A percentile compares a stretch with the other conserved stretches of the same genome.
These are phyloP conservation scores for Cystofilobasidium macerans DNA, from an alignment of 768 basidiomycete species.

Conservation along the genomic window DNA sequence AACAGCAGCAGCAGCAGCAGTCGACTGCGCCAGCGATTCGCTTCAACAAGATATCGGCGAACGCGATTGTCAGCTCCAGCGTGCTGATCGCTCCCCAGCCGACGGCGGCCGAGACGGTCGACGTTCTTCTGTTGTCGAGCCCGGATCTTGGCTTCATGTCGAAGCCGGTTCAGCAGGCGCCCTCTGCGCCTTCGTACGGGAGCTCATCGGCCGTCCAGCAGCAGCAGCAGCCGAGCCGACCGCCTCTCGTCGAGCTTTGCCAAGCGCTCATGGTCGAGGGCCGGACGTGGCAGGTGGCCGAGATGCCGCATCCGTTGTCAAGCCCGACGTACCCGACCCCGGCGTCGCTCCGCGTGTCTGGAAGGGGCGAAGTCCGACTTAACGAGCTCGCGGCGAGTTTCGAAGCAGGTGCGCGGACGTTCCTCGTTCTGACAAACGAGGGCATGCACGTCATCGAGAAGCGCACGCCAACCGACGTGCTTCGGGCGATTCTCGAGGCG, in stretches of 20 bases:
- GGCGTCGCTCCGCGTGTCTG: conserved; percentile 30
- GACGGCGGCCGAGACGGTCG: conserved; percentile 30
- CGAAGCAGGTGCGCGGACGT: conserved; percentile 60
- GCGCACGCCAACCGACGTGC: conserved; percentile 70
- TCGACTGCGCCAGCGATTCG: conserved; percentile 15
- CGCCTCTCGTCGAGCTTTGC: conserved; percentile 65
- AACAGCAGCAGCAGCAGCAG: neutral
- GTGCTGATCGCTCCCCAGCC: conserved; percentile 25
- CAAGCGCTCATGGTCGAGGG: conserved; percentile 68
- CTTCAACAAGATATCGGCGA: conserved; percentile 27
- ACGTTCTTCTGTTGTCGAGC: conserved; percentile 31
- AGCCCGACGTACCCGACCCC: conserved; percentile 33
- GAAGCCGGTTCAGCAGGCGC: conserved; percentile 5
- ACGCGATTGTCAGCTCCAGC: conserved; percentile 27
- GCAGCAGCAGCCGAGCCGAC: conserved; percentile 38
- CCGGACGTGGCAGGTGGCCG: conserved; percentile 63
- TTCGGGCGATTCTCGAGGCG: conserved; percentile 64
- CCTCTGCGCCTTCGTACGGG: neutral
- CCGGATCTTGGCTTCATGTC: conserved; percentile 28
- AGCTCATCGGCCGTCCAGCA: neutral
- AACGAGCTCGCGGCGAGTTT: conserved; percentile 79
- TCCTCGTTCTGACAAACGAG: conserved; percentile 77
- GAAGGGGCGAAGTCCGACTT: conserved; percentile 28
- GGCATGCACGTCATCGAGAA: conserved; percentile 71
- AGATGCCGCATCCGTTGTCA: conserved; percentile 42